Percentiles rank a stretch among this genome's conserved stretches.
Conservation (phyloP, 768 basidiomycete species). For the Sistotremastrum niveocremeum region DNA sequence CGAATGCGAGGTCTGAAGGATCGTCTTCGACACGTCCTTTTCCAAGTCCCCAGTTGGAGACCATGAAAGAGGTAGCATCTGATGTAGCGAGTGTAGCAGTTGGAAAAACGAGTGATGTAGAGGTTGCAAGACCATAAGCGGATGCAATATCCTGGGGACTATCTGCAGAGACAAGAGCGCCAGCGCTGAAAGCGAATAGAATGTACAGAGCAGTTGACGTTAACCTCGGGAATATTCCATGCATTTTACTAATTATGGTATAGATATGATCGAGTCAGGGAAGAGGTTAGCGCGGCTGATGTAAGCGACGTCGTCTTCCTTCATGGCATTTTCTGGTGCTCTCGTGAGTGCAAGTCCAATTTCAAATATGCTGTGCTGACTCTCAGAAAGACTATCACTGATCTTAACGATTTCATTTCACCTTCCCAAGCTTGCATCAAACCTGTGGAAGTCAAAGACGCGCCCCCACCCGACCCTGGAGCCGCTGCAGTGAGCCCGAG, state of each 20-base stretch:
- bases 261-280: background rate
- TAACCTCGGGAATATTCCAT: no score
- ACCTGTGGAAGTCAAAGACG: conserved; percentile 48
- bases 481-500: conserved; percentile 28
- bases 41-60: conserved; percentile 46
- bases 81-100: conserved; percentile 38
- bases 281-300: background rate
- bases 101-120: conserved; percentile 53
- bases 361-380: conserved; percentile 4
- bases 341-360: conserved; percentile 35
- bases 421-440: conserved; percentile 97
- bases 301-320: background rate
- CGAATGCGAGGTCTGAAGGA: conserved; percentile 42
- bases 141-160: conserved; percentile 24
- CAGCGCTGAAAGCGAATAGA: no score
- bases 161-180: no score
- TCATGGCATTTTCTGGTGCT: conserved; percentile 84
- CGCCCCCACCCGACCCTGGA: conserved; percentile 27
- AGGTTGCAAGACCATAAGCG: conserved; percentile 41
- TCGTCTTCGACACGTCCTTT: conserved; percentile 50
- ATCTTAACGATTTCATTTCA: conserved; percentile 93
- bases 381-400: conserved; percentile 60
- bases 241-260: no score
- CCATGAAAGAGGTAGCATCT: conserved; percentile 37
- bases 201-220: no score